Evolutionary conservation across 2,329 filamentous ascomycete species (phyloP), one percentile per base, ranked within the genome.

Genomic region (Aspergillus novofumigatus): DNA sequence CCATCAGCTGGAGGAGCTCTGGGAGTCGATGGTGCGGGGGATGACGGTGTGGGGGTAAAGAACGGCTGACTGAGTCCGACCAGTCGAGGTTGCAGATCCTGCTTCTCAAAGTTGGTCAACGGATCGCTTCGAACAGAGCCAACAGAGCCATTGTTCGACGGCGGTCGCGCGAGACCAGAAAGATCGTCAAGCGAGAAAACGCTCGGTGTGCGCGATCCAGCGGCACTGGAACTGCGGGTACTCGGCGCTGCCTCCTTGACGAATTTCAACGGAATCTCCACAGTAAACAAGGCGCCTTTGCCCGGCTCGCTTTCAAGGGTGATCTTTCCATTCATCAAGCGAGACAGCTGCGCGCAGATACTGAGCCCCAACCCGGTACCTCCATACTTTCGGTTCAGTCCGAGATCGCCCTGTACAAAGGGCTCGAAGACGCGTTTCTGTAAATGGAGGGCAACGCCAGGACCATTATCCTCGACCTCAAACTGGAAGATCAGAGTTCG

Each of bases 331-430:
- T 86, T 87, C 91, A 97, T 96, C 17, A 96, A 77, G 17, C 80
- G 85, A 3, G 91, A 90, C 41, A 97, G 78, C 71, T 97, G 92
- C 21, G 90, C 88, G 74, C 91, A 96, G 66, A 97, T 97, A 67
- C 89, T 93, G 54, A 97, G 74, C 1, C 92, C 92, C 1, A 96
- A 78, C 3, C 92, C 92, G 1, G 92, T 96, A 17, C 92, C 92
- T 20, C 91, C 91, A 69, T 88, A 95, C 68, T 94, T 94, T 72
- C 91, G 95, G 77, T 89, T 95, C 17, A 97, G 77, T 0, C 91
- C 90, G 1, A 94, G 77, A 69, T 96, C 92, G n/a, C 90, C 92
- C 73, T 97, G 92, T 0, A 96, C 90, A 68, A 97, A 97, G 0
- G 92, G 92, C 71, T 96, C 92, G 69, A 97, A 97, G 9, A 97